These are phyloP conservation scores for Sporobolomyces roseus DNA, from an alignment of 768 basidiomycete species.

Conservation along the genomic window DNA sequence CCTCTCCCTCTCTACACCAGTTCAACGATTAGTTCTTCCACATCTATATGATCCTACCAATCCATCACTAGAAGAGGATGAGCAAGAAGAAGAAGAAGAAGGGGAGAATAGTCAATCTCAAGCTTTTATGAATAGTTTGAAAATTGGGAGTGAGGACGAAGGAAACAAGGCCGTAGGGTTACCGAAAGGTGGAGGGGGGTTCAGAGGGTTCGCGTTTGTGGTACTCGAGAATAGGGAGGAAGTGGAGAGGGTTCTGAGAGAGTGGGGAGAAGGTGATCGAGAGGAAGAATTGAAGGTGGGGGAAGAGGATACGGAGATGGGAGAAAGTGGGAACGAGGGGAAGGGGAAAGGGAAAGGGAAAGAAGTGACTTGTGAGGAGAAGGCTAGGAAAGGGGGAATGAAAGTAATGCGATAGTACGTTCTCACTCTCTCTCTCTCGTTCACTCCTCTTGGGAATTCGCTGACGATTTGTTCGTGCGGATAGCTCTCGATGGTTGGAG, in stretches of 20 bases:
- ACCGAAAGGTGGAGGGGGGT: conserved; percentile 42
- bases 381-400: conserved; percentile 17
- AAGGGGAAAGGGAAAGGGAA: neutral
- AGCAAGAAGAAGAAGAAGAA: neutral
- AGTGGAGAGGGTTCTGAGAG: conserved; percentile 2
- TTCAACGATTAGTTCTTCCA: conserved; percentile 37
- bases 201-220: conserved; percentile 42
- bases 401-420: conserved; percentile 32
- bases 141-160: neutral
- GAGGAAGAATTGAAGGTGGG: neutral
- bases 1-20: conserved; percentile 9
- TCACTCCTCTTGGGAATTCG: neutral
- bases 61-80: neutral
- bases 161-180: conserved; percentile 7
- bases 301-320: conserved; percentile 1
- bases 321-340: neutral
- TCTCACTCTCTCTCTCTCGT: neutral
- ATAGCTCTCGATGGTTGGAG: conserved; percentile 31
- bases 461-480: neutral
- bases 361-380: conserved; percentile 4
- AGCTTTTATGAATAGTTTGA: neutral
- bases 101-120: neutral
- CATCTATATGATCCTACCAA: neutral
- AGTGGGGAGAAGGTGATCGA: conserved; percentile 25
- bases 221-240: conserved; percentile 24